Percentiles rank a stretch among this genome's conserved stretches.
These are phyloP conservation scores for Aphanomyces cochlioides DNA, from an alignment of 352 stramenopile species.

Conservation along the genomic window DNA sequence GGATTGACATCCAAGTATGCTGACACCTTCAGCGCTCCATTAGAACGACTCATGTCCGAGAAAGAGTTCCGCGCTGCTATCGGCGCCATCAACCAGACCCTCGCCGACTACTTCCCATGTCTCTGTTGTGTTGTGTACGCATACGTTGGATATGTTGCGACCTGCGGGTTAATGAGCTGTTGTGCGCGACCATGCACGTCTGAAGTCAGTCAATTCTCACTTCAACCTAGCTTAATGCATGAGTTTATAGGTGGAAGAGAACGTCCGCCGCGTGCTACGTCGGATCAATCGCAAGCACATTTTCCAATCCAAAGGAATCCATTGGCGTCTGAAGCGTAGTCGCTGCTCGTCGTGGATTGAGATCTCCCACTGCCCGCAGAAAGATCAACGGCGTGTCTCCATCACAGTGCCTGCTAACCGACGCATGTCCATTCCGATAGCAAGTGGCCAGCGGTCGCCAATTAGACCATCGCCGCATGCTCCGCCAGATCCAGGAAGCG, in stretches of 20 bases:
- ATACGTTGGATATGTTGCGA: slow-evolving; percentile 17
- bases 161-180: slow-evolving; percentile 23
- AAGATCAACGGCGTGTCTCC: neutral
- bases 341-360: slow-evolving; percentile 29
- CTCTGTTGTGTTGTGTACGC: slow-evolving; percentile 23
- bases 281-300: slow-evolving; percentile 26
- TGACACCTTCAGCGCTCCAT: slow-evolving; percentile 9
- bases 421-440: slow-evolving; percentile 10
- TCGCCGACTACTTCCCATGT: slow-evolving; percentile 25
- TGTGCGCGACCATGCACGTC: slow-evolving; percentile 18
- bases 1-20: slow-evolving; percentile 26
- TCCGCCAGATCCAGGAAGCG: neutral
- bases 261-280: slow-evolving; percentile 7
- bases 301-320: slow-evolving; percentile 19
- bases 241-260: slow-evolving; percentile 16
- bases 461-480: too few relatives aligned
- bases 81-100: slow-evolving; percentile 27
- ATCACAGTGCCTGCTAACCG: neutral
- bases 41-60: slow-evolving; percentile 25
- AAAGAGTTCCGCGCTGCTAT: slow-evolving; percentile 24
- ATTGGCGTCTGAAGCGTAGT: slow-evolving; percentile 19
- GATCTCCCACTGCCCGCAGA: slow-evolving; percentile 18
- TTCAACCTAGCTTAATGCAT: neutral
- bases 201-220: slow-evolving; percentile 1
- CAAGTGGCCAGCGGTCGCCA: neutral